Base-by-base conservation (phyloP, 1,284 basidiomycete species). In the Puccinia horiana region DNA sequence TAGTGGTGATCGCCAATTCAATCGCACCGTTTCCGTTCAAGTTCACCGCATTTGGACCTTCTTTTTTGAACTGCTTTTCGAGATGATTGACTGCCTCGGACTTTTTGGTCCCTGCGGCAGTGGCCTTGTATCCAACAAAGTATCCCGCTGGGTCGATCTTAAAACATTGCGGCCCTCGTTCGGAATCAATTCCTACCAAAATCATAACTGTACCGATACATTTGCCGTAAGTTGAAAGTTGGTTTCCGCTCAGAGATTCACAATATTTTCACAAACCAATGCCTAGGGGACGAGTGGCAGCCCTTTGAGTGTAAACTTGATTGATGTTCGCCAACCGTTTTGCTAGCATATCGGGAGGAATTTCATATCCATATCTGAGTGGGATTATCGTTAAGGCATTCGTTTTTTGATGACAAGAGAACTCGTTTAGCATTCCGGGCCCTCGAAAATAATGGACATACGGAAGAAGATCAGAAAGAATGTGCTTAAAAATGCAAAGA, bases 121-220 rank as follows among this genome's bases (percentile, higher is more conserved):
- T 97, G 29, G 96, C 97, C 85, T 98, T 95, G 90, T 96, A 99
- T 0, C 97, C 97, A 65, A 98, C 94, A 87, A 95, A 99, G 89
- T 97, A 98, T 2, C 97, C 97, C 0, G 97, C 97, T 8, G 97
- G 97, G 87, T 99, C 97, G 83, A 99, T 92, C 88, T 98, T 98
- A 91, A 98, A 99, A 85, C 93, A 91, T 88, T 98, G 96, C 18
- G 97, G 96, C 67, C 88, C 88, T 74, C 90, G 90, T 87, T 98
- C 95, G 32, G 92, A 90, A 87, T 99, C 97, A 82, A 93, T 90
- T 1, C 97, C 97, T 85, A 99, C 95, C 84, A 99, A 89, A 84
- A 98, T 94, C 95, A 98, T 98, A 4, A 94, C 95, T 96, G 83
- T 47, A 9, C 65, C 18, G 26, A 40, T 69, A 0, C 37, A 20